Evolutionary conservation across 805 yeast genomes (phyloP).

Genomic region (Yarrowia sp.): DNA sequence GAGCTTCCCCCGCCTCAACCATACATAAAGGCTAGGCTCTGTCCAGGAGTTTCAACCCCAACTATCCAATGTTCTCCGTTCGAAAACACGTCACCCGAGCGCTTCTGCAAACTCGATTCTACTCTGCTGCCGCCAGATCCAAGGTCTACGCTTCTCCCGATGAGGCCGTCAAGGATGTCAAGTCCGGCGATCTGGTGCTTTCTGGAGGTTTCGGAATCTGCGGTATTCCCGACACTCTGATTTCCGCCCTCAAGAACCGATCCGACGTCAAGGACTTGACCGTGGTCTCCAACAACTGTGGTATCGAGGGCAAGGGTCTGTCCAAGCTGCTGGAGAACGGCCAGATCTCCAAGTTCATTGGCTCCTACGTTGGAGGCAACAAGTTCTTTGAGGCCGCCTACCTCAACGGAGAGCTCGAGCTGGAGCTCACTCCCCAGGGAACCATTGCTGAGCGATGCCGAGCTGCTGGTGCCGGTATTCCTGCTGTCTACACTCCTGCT

Average conservation of each 20-base stretch:
- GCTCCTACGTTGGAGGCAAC: conserved; percentile 50
- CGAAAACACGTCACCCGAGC: conserved; percentile 12
- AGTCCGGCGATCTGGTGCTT: conserved; percentile 40
- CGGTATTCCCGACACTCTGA: conserved; percentile 49
- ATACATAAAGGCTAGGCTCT: conserved; percentile 15
- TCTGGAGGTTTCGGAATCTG: conserved; percentile 52
- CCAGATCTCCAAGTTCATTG: conserved; percentile 47
- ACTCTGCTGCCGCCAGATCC: conserved; percentile 18
- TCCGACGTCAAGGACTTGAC: conserved; percentile 43
- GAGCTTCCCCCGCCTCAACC: conserved; percentile 19
- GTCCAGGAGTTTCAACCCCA: neutral
- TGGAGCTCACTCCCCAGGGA: conserved; percentile 53
- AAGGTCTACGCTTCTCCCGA: conserved; percentile 23
- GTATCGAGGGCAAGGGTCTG: conserved; percentile 47
- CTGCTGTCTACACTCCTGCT: conserved; percentile 51
- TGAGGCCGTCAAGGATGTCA: conserved; percentile 28
- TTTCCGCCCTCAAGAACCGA: conserved; percentile 41
- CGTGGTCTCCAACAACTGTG: conserved; percentile 47
- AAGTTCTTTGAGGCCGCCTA: conserved; percentile 45
- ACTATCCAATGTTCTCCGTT: conserved; percentile 10
- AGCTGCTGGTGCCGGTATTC: conserved; percentile 51
- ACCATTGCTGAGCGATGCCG: conserved; percentile 50
- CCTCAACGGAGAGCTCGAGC: conserved; percentile 46
- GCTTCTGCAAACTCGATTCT: conserved; percentile 4
- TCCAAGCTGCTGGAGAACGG: conserved; percentile 44